Conservation (phyloP, 1,284 basidiomycete species). For the Ustilago bromivora region DNA sequence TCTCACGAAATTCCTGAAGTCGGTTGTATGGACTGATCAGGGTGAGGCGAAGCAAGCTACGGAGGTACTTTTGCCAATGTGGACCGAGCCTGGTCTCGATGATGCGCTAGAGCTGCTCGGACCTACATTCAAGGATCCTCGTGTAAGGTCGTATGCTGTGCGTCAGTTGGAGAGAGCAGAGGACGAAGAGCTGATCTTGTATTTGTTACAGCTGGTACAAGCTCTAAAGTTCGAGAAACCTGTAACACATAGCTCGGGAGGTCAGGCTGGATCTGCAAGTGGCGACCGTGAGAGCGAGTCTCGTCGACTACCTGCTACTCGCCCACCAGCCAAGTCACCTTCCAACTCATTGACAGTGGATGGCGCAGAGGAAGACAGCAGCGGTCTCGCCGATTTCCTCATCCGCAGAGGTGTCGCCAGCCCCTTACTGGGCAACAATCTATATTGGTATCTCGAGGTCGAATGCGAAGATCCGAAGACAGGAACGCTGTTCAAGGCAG, state of each 20-base stretch:
- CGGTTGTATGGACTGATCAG: conserved; percentile 95
- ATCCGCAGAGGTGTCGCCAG: conserved; percentile 86
- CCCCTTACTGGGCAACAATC: conserved; percentile 84
- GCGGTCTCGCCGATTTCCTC: conserved; percentile 75
- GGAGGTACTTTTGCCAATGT: conserved; percentile 92
- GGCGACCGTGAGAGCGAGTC: conserved; percentile 25
- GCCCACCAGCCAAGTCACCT: conserved; percentile 22
- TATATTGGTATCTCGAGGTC: conserved; percentile 98
- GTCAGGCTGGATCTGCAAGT: conserved; percentile 20
- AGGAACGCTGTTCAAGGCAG: conserved; percentile 90
- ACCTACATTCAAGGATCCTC: conserved; percentile 84
- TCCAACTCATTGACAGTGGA: conserved; percentile 24
- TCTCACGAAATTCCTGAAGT: conserved; percentile 97
- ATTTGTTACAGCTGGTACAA: conserved; percentile 95
- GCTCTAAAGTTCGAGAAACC: conserved; percentile 78
- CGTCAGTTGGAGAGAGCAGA: conserved; percentile 89
- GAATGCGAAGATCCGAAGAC: conserved; percentile 80
- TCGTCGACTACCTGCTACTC: conserved; percentile 11
- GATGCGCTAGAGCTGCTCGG: conserved; percentile 95
- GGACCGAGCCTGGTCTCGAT: conserved; percentile 96
- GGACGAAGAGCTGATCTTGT: conserved; percentile 94
- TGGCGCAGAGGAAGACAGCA: conserved; percentile 18
- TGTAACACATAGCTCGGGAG: conserved; percentile 12
- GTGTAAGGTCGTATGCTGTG: conserved; percentile 94
- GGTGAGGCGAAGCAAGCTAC: conserved; percentile 98